A percentile compares a stretch with the other conserved stretches of the same genome.
phyloP scores from a whole-genome alignment of 768 basidiomycete genomes.

The Phylloporus arenicola region DNA sequence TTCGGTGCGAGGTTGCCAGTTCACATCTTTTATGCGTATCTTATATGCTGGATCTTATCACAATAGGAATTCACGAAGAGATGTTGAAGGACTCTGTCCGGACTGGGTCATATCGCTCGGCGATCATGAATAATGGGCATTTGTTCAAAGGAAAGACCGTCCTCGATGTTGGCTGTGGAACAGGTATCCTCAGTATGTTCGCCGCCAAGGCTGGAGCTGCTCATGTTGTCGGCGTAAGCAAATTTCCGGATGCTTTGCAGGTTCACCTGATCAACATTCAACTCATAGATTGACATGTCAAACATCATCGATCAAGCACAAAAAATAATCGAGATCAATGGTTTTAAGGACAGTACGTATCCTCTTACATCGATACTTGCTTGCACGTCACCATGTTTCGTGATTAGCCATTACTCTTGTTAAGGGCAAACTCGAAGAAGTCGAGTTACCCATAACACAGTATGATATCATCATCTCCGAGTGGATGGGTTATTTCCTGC shows the following conservation, averaged over 20 bases:
- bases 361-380: neutral
- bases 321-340: slow-evolving; percentile 95
- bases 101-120: slow-evolving; percentile 90
- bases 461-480: slow-evolving; percentile 99
- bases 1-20: slow-evolving; percentile 53
- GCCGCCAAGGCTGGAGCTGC: slow-evolving; percentile 93
- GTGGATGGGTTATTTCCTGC: slow-evolving; percentile 99
- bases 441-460: slow-evolving; percentile 78
- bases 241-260: slow-evolving; percentile 3
- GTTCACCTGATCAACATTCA: slow-evolving; percentile 11
- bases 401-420: slow-evolving; percentile 82
- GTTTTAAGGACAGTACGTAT: slow-evolving; percentile 86
- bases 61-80: slow-evolving; percentile 92
- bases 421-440: slow-evolving; percentile 96
- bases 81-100: slow-evolving; percentile 98
- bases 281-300: slow-evolving; percentile 91
- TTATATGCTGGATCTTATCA: slow-evolving; percentile 3
- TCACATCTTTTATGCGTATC: neutral
- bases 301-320: slow-evolving; percentile 99
- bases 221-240: slow-evolving; percentile 84
- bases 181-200: slow-evolving; percentile 97
- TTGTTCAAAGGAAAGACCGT: slow-evolving; percentile 97
- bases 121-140: slow-evolving; percentile 91
- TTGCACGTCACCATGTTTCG: slow-evolving; percentile 3
- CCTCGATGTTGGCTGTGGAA: slow-evolving; percentile 97